Percentiles rank a stretch among this genome's conserved stretches.
phyloP scores from a whole-genome alignment of 1,284 basidiomycete species.

The Singerocomus inundabilis region DNA sequence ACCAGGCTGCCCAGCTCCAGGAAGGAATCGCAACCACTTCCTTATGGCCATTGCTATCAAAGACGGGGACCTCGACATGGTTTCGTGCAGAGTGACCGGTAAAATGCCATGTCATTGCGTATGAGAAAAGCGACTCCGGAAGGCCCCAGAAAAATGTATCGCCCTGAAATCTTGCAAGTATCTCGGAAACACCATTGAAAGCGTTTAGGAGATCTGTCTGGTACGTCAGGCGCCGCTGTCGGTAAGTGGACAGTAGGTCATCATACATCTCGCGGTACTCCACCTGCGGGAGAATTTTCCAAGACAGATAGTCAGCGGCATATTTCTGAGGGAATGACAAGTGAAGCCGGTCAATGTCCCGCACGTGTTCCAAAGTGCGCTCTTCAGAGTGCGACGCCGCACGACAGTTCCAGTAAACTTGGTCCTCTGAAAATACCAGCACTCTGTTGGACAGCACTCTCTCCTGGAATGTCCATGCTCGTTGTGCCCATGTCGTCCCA shows the following conservation, averaged over 20 bases:
- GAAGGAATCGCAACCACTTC: slow-evolving; percentile 13
- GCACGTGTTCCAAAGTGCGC: slow-evolving; percentile 8
- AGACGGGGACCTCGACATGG: slow-evolving; percentile 6
- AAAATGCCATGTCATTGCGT: slow-evolving; percentile 11
- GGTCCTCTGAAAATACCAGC: slow-evolving; percentile 19
- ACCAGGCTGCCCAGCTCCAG: slow-evolving; percentile 25
- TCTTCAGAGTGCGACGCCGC: slow-evolving; percentile 15
- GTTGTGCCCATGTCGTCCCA: slow-evolving; percentile 9
- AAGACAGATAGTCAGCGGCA: background rate
- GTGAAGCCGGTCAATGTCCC: background rate
- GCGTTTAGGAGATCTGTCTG: slow-evolving; percentile 22
- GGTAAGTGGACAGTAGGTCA: slow-evolving; percentile 8
- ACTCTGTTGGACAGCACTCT: slow-evolving; percentile 19
- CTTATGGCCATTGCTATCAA: slow-evolving; percentile 3
- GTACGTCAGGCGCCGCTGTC: slow-evolving; percentile 14
- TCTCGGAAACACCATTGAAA: slow-evolving; percentile 15
- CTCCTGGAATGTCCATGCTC: slow-evolving; percentile 28
- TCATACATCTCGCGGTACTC: slow-evolving; percentile 4
- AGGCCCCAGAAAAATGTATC: slow-evolving; percentile 22
- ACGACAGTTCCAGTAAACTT: slow-evolving; percentile 23
- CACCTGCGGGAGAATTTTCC: slow-evolving; percentile 1
- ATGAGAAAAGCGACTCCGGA: slow-evolving; percentile 18
- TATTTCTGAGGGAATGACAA: slow-evolving; percentile 1
- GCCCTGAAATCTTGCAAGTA: slow-evolving; percentile 10
- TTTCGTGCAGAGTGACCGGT: slow-evolving; percentile 8